Evolutionary conservation across 129 eudicot genomes (phyloP).

Genomic region (Logfia minima): DNA sequence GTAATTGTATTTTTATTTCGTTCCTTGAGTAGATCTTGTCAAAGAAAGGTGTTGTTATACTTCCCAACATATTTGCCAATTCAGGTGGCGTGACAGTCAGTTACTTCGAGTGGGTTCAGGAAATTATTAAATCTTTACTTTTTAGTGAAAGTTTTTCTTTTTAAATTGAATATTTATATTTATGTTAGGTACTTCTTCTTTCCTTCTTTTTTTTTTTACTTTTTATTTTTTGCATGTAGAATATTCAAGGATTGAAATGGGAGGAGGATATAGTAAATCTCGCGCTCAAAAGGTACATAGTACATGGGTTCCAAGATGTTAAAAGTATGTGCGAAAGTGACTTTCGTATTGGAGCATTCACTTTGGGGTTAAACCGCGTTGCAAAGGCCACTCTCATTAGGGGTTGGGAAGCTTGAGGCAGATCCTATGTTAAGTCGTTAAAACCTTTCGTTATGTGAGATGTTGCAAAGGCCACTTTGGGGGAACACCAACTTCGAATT

Average conservation of each 20-base stretch:
- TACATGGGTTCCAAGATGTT: conserved; percentile 66
- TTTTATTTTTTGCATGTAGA: conserved; percentile 37
- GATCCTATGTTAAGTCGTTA: neutral
- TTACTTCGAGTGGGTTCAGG: conserved; percentile 99
- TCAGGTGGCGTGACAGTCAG: conserved; percentile 97
- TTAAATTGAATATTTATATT: neutral
- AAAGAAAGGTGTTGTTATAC: conserved; percentile 87
- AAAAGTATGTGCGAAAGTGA: conserved; percentile 90
- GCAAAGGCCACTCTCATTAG: conserved; percentile 90
- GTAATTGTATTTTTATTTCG: neutral
- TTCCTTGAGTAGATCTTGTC: conserved; percentile 48
- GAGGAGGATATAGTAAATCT: conserved; percentile 73
- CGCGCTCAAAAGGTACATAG: conserved; percentile 82
- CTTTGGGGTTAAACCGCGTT: conserved; percentile 87
- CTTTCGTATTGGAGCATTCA: conserved; percentile 95
- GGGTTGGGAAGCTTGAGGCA: conserved; percentile 75
- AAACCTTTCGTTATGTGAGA: neutral
- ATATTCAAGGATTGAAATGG: conserved; percentile 99
- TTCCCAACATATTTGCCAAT: conserved; percentile 89
- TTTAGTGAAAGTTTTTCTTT: neutral
- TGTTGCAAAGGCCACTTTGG: neutral
- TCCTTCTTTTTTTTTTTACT: no score
- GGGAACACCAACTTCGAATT: no score
- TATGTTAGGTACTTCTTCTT: neutral
- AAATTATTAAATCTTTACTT: conserved; percentile 15